Conservation (phyloP, 2,329 filamentous ascomycete genomes). For the Stachybotrys elegans region DNA sequence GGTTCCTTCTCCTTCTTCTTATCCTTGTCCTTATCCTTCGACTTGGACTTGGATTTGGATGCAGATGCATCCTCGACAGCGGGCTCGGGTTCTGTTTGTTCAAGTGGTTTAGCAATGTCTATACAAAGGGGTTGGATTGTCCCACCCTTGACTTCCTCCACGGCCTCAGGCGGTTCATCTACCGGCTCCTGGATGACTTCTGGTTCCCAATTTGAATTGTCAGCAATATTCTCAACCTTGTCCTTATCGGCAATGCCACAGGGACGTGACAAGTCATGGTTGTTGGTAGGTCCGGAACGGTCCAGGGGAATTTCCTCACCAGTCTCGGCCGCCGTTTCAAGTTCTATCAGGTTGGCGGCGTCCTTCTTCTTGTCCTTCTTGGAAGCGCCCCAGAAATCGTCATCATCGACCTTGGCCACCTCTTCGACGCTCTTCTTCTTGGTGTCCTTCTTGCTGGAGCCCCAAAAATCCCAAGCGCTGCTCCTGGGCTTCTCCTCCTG, state of each 20-base stretch:
- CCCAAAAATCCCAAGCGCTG: neutral
- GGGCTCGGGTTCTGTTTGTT: conserved; percentile 27
- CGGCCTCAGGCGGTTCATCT: conserved; percentile 40
- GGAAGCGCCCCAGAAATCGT: conserved; percentile 19
- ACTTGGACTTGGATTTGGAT: conserved; percentile 31
- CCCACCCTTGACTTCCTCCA: conserved; percentile 37
- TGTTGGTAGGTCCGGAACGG: conserved; percentile 25
- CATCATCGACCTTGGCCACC: conserved; percentile 8
- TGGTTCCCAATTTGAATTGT: conserved; percentile 29
- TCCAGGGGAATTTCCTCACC: conserved; percentile 21
- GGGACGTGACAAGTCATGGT: conserved; percentile 50
- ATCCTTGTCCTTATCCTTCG: conserved; percentile 37
- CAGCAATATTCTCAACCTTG: conserved; percentile 29
- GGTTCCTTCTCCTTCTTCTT: conserved; percentile 34
- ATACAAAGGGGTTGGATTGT: conserved; percentile 41
- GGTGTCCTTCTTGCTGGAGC: conserved; percentile 13
- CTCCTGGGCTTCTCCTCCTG: no score
- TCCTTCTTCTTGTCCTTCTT: conserved; percentile 37
- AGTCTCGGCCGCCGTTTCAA: conserved; percentile 22
- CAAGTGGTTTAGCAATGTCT: conserved; percentile 36
- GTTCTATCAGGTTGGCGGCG: conserved; percentile 29
- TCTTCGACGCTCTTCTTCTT: conserved; percentile 13
- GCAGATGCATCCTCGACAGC: conserved; percentile 28
- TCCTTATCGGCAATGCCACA: conserved; percentile 52
- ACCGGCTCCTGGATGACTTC: conserved; percentile 38